phyloP scores from a whole-genome alignment of 371 early-diverging fungal genomes.

The Catenaria anguillulae region DNA sequence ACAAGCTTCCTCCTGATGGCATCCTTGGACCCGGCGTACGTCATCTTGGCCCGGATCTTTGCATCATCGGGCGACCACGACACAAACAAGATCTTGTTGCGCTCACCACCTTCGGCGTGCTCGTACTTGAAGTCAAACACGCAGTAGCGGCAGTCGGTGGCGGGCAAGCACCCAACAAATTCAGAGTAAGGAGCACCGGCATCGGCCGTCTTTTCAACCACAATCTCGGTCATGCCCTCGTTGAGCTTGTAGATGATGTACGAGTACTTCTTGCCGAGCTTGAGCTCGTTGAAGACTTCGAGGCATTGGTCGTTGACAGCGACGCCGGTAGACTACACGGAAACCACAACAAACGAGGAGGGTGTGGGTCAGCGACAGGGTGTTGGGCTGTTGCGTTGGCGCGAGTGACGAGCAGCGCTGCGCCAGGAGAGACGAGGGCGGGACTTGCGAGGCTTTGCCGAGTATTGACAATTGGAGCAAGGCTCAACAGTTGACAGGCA shows the following conservation, averaged over 20 bases:
- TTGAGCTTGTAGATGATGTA: constrained; percentile 65
- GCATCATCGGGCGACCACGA: constrained; percentile 63
- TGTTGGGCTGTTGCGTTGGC: too few relatives aligned
- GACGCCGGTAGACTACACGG: constrained; percentile 59
- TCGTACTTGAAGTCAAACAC: constrained; percentile 70
- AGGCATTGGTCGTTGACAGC: constrained; percentile 45
- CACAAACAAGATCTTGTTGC: constrained; percentile 58
- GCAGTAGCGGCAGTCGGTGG: constrained; percentile 58
- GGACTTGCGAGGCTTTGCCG: too few relatives aligned
- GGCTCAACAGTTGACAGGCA: too few relatives aligned
- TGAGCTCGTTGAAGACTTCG: constrained; percentile 46
- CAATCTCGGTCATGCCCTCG: constrained; percentile 40
- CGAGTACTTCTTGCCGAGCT: constrained; percentile 52
- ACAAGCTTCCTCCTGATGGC: constrained; percentile 56
- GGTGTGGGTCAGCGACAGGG: too few relatives aligned
- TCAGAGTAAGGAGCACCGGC: constrained; percentile 36
- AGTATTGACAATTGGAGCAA: too few relatives aligned
- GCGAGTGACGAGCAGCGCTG: too few relatives aligned
- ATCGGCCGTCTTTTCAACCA: constrained; percentile 46
- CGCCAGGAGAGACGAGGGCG: too few relatives aligned
- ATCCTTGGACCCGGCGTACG: constrained; percentile 79
- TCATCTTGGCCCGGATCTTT: constrained; percentile 70
- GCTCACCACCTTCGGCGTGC: constrained; percentile 41
- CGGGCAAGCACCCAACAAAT: constrained; percentile 49
- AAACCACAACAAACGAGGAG: too few relatives aligned